Base-by-base conservation (phyloP, 2,329 filamentous ascomycete species). In the Fusarium palustre region DNA sequence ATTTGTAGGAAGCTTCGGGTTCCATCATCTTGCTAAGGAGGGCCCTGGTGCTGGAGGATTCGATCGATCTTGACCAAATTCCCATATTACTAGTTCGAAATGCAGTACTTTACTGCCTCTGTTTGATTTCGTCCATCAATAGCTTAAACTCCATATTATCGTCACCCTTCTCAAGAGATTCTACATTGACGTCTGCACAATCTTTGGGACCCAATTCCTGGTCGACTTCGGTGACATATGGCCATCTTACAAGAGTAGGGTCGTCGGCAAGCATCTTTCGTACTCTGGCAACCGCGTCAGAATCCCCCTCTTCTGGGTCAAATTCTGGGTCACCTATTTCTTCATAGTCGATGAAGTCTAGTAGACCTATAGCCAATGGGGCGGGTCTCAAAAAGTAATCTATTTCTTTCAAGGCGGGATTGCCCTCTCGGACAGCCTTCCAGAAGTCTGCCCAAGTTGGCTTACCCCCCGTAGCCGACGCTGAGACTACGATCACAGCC, bases 41-140 rank as follows among this genome's bases (percentile, higher is more conserved):
- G 43, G 59, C 1, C 43, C 50, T 4, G 60, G 59, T 5, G 60
- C 50, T 34, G 60, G 60, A 22, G 60, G 60, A 2, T 64, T 64
- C 20, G 60, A 64, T n/a, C 45, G 59, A 18, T 28, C 38, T 31
- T 64, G 28, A 41, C 22, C 11, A 18, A 30, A 4, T 12, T 4
- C 5, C 10, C 28, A 30, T 13, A 16, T n/a, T 13, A 5, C 15
- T 20, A 30, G 2, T 7, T 12, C 13, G 22, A 5, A 11, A 45
- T 8, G 8, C 7, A 31, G 7, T 10, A 9, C 1, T 13, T 7
- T 55, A 11, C 9, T 33, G 34, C 20, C 61, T 28, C 2, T 36
- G 12, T 2, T 38, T 31, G 25, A 64, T 24, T 1, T 58, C 30
- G 2, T 64, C 30, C 31, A 52, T 11, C 46, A 64, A 24, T 5